Conservation (phyloP, 2,329 filamentous ascomycete genomes). For the Cyclaneusma minus region DNA sequence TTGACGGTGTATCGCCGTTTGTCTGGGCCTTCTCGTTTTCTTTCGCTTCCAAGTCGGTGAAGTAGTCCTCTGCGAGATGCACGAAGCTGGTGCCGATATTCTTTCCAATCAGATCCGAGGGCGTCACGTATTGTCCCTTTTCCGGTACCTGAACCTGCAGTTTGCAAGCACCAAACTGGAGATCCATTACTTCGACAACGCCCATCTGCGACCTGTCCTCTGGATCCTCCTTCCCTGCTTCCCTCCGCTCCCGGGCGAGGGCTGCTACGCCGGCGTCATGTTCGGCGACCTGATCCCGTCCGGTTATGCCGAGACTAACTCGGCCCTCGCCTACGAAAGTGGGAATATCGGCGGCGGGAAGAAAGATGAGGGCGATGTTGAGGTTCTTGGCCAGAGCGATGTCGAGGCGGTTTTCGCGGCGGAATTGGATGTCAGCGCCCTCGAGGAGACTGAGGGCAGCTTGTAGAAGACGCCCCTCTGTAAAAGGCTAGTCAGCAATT, state of each 20-base stretch:
- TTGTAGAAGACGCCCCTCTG: constrained; percentile 87
- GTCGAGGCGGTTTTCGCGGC: constrained; percentile 85
- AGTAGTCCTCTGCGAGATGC: constrained; percentile 68
- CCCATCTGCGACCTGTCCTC: constrained; percentile 27
- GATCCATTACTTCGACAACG: constrained; percentile 73
- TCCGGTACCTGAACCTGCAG: constrained; percentile 94
- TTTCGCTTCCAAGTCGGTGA: constrained; percentile 56
- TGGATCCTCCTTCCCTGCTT: constrained; percentile 28
- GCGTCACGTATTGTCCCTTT: constrained; percentile 55
- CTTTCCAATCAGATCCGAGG: constrained; percentile 72
- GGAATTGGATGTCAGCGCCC: constrained; percentile 92
- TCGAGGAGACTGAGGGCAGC: constrained; percentile 79
- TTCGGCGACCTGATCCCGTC: constrained; percentile 81
- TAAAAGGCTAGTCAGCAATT: no score
- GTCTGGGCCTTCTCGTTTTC: constrained; percentile 22
- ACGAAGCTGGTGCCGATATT: constrained; percentile 96
- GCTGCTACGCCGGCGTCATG: constrained; percentile 53
- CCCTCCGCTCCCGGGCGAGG: constrained; percentile 29
- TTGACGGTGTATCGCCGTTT: constrained; percentile 22
- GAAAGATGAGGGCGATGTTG: constrained; percentile 87
- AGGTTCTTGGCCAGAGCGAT: constrained; percentile 97
- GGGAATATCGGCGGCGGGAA: constrained; percentile 92
- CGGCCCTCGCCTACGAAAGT: constrained; percentile 92
- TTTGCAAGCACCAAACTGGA: constrained; percentile 82
- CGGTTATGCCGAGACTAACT: constrained; percentile 89